phyloP scores from a whole-genome alignment of 129 eudicot genomes.

The Tanacetum coccineum region DNA sequence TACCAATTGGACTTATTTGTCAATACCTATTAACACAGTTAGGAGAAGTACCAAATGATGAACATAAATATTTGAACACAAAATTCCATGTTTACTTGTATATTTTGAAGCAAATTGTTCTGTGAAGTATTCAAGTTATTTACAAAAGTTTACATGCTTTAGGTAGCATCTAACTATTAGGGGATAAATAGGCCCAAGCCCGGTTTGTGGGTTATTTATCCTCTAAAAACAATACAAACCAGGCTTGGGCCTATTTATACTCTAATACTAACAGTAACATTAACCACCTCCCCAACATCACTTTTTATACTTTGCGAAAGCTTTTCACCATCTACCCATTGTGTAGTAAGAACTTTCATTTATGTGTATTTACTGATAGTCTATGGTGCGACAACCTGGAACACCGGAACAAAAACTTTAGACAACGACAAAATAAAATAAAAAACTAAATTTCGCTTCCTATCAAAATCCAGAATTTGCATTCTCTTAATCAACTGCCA shows the following conservation, averaged over 20 bases:
- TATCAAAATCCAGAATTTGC: no score
- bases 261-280: no score
- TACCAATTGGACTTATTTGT: not conserved
- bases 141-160: slow-evolving; percentile 64
- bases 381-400: slow-evolving; percentile 89
- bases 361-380: slow-evolving; percentile 82
- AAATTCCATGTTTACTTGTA: not conserved
- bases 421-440: no score
- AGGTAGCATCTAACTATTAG: slow-evolving; percentile 99
- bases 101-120: not conserved
- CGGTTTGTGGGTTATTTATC: no score
- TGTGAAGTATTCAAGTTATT: not conserved
- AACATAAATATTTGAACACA: not conserved
- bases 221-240: no score
- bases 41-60: not conserved
- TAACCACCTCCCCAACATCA: slow-evolving; percentile 98
- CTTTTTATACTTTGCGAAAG: slow-evolving; percentile 95
- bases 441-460: no score
- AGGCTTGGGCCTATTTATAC: no score
- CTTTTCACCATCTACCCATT: slow-evolving; percentile 98
- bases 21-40: no score
- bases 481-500: no score
- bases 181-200: no score
- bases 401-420: no score
- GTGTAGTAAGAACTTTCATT: slow-evolving; percentile 94